These are phyloP conservation scores for Skeletonema marinoi DNA, from an alignment of 108 stramenopile genomes.

Conservation along the genomic window DNA sequence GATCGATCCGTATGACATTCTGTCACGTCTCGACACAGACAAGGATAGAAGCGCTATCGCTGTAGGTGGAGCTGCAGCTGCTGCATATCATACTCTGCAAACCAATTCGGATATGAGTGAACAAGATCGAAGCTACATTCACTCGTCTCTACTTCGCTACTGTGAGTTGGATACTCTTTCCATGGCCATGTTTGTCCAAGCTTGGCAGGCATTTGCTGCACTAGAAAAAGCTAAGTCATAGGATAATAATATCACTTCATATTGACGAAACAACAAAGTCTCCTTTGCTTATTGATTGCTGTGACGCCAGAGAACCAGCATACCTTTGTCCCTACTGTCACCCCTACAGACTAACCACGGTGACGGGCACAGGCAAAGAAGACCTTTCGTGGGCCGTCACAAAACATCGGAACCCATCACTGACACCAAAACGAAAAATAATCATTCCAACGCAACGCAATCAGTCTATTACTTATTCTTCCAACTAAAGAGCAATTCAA, in stretches of 20 bases:
- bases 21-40: slow-evolving; percentile 20
- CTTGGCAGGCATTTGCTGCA: slow-evolving; percentile 48
- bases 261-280: background rate
- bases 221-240: background rate
- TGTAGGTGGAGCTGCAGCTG: slow-evolving; percentile 41
- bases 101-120: slow-evolving; percentile 12
- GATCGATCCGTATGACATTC: slow-evolving; percentile 49
- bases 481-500: background rate
- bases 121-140: slow-evolving; percentile 13
- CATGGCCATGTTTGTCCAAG: slow-evolving; percentile 63
- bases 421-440: background rate
- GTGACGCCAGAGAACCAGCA: no score
- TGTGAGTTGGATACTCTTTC: slow-evolving; percentile 63
- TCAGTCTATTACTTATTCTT: no score
- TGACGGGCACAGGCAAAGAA: no score
- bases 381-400: no score
- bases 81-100: slow-evolving; percentile 45
- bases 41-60: slow-evolving; percentile 24
- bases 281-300: background rate
- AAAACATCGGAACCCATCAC: background rate
- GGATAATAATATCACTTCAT: background rate
- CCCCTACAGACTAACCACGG: background rate
- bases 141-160: slow-evolving; percentile 51
- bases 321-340: no score
- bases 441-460: no score